phyloP scores from a whole-genome alignment of 441 rosid genomes.

The Gossypium schwendimanii region DNA sequence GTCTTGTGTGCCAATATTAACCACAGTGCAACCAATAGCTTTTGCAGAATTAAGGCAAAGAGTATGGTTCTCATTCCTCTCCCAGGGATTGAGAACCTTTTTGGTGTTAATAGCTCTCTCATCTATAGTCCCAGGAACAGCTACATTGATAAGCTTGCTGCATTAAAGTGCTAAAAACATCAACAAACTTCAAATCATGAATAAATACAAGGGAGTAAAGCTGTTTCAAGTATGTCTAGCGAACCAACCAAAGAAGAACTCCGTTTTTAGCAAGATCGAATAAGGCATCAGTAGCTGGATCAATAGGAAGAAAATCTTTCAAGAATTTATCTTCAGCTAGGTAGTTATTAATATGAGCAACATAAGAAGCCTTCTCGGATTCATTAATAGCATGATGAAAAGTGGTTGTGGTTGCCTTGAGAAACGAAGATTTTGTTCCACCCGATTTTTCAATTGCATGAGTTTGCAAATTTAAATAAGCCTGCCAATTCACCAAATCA shows the following conservation, averaged over 20 bases:
- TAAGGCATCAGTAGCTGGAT: conserved; percentile 65
- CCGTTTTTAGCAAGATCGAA: conserved; percentile 91
- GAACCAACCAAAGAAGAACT: conserved; percentile 86
- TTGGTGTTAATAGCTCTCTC: conserved; percentile 96
- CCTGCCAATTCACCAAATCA: conserved; percentile 38
- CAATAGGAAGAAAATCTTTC: conserved; percentile 72
- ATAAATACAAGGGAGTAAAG: background rate
- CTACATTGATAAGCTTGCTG: conserved; percentile 98
- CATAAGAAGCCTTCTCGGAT: conserved; percentile 90
- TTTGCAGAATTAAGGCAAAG: conserved; percentile 97
- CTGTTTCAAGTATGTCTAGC: background rate
- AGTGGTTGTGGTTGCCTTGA: conserved; percentile 83
- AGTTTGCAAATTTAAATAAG: conserved; percentile 62
- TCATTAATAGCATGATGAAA: conserved; percentile 80
- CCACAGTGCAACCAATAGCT: conserved; percentile 98
- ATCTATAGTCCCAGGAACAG: conserved; percentile 97
- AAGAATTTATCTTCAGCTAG: conserved; percentile 82
- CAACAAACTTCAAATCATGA: conserved; percentile 13
- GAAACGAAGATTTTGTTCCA: conserved; percentile 59
- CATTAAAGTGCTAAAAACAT: conserved; percentile 7
- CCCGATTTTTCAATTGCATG: conserved; percentile 62
- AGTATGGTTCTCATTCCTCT: conserved; percentile 93
- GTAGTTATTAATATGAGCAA: conserved; percentile 73
- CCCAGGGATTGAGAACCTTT: conserved; percentile 84
- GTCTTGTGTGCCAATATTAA: conserved; percentile 92